A percentile compares a stretch with the other conserved stretches of the same genome.
These are phyloP conservation scores for Hypoxylon sp. DNA, from an alignment of 2,329 filamentous ascomycete genomes.

Conservation along the genomic window DNA sequence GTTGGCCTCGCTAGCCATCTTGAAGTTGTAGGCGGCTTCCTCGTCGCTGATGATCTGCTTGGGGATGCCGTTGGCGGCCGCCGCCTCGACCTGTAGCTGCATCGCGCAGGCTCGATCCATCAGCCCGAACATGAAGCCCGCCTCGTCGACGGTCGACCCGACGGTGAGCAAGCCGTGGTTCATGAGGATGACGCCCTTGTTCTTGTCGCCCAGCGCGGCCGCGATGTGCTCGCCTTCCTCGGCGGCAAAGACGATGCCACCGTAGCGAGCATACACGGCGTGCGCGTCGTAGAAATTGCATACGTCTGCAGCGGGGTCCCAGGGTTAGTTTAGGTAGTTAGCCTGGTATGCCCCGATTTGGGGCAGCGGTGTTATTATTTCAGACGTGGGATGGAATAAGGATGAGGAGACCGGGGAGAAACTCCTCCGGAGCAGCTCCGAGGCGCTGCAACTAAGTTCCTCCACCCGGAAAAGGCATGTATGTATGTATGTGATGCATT, in stretches of 20 bases:
- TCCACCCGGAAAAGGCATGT: slow-evolving; percentile 18
- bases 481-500: background rate
- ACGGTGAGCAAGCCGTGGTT: slow-evolving; percentile 83
- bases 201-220: slow-evolving; percentile 69
- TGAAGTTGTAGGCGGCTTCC: slow-evolving; percentile 60
- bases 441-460: slow-evolving; percentile 12
- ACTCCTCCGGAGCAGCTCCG: slow-evolving; percentile 36
- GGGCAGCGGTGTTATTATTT: slow-evolving; percentile 3
- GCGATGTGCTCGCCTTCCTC: slow-evolving; percentile 77
- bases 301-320: slow-evolving; percentile 61
- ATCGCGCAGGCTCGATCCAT: slow-evolving; percentile 79
- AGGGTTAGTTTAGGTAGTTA: slow-evolving; percentile 10
- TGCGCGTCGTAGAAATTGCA: slow-evolving; percentile 76
- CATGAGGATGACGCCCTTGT: slow-evolving; percentile 75
- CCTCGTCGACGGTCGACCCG: slow-evolving; percentile 80
- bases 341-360: background rate
- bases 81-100: slow-evolving; percentile 78
- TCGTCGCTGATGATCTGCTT: slow-evolving; percentile 61
- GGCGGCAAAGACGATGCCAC: slow-evolving; percentile 69
- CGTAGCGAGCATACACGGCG: slow-evolving; percentile 72
- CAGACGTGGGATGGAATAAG: background rate
- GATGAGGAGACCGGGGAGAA: slow-evolving; percentile 12
- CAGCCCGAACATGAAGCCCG: slow-evolving; percentile 77
- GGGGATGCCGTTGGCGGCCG: slow-evolving; percentile 62
- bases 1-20: slow-evolving; percentile 55